A percentile compares a stretch with the other conserved stretches of the same genome.
These are phyloP conservation scores for Moniliella sp. DNA, from an alignment of 1,284 basidiomycete genomes.

Conservation along the genomic window DNA sequence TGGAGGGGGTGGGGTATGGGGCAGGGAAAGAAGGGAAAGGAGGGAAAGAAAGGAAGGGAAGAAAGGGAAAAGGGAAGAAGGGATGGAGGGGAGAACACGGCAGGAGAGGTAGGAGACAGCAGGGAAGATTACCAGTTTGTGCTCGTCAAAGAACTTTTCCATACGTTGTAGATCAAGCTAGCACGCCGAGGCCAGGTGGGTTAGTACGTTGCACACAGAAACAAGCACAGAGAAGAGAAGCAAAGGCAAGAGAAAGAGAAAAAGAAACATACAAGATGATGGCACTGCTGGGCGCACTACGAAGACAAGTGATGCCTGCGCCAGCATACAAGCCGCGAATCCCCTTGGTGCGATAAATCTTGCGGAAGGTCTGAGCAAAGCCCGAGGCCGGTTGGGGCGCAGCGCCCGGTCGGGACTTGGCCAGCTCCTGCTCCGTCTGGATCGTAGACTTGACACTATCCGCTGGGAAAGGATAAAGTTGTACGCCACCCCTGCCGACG, in stretches of 20 bases:
- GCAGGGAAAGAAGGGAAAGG: too few species aligned
- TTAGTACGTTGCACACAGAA: not conserved
- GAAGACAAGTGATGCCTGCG: constrained; percentile 69
- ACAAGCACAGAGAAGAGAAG: not conserved
- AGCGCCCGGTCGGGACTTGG: too few species aligned
- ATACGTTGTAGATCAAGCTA: not conserved
- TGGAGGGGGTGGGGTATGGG: too few species aligned
- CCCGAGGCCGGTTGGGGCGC: not conserved
- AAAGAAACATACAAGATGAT: not conserved
- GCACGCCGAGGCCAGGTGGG: not conserved
- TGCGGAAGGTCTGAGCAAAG: constrained; percentile 52
- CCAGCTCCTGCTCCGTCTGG: constrained; percentile 75
- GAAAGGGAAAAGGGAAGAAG: too few species aligned
- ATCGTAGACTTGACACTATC: constrained; percentile 85
- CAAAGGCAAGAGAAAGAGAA: not conserved
- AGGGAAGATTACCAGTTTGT: too few species aligned
- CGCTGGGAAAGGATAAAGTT: constrained; percentile 43
- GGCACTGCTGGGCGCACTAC: constrained; percentile 48
- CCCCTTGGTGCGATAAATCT: constrained; percentile 58
- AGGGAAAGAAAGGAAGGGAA: too few species aligned
- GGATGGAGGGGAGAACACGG: too few species aligned
- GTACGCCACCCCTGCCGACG: constrained; percentile 64
- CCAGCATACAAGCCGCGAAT: constrained; percentile 70
- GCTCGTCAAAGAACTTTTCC: too few species aligned
- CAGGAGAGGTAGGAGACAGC: too few species aligned